Evolutionary conservation across 2,329 filamentous ascomycete species (phyloP).

Genomic region (Alternaria sp.): DNA sequence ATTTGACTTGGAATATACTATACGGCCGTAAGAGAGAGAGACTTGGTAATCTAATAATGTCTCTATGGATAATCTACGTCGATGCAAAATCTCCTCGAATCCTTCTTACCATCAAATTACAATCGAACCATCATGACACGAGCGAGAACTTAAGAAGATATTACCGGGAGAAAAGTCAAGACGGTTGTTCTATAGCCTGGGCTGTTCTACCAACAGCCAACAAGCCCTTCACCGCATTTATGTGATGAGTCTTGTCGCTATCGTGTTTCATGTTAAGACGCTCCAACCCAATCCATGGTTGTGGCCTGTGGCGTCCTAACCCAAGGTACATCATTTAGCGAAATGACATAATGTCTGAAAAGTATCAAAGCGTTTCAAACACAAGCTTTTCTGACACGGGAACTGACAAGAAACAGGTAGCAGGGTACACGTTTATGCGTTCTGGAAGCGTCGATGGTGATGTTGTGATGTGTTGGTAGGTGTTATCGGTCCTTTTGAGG

Average conservation of each 20-base stretch:
- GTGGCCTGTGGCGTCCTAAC: background rate
- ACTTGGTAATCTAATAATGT: background rate
- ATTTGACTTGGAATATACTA: background rate
- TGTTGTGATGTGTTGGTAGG: background rate
- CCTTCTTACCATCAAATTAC: background rate
- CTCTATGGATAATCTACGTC: background rate
- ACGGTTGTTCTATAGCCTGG: background rate
- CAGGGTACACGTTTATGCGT: background rate
- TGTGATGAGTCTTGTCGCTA: background rate
- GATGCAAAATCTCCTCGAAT: background rate
- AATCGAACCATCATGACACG: background rate
- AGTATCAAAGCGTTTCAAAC: background rate
- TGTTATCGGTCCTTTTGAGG: background rate
- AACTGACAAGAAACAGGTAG: background rate
- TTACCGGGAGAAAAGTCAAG: background rate
- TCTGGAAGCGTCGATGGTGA: background rate
- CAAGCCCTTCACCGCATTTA: background rate
- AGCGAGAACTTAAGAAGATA: background rate
- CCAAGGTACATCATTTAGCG: background rate
- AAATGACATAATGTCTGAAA: background rate
- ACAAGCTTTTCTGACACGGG: constrained; percentile 5
- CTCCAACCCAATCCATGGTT: background rate
- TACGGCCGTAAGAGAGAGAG: background rate
- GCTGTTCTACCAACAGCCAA: background rate
- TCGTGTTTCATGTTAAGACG: background rate